Evolutionary conservation across 306 rosid species (phyloP).

Genomic region (Abrus pulchellus): DNA sequence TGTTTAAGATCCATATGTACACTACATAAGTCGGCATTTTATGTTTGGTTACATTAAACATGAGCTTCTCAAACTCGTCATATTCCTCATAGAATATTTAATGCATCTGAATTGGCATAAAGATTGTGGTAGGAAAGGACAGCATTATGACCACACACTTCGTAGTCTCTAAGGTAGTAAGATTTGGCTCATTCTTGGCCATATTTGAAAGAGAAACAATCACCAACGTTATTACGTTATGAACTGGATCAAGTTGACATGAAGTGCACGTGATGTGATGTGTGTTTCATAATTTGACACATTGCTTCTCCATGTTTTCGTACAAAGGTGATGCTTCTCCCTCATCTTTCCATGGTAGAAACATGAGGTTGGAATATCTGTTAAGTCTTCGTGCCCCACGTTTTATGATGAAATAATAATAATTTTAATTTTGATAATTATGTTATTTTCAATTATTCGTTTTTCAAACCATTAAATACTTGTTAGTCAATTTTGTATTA

Average conservation of each 20-base stretch:
- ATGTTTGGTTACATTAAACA: background rate
- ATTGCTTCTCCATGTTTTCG: background rate
- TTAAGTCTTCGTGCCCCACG: no score
- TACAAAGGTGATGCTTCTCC: no score
- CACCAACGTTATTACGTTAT: background rate
- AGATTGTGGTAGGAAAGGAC: slow-evolving; percentile 1
- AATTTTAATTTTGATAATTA: no score
- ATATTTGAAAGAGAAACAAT: background rate
- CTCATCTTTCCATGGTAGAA: no score
- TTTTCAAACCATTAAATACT: no score
- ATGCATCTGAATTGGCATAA: slow-evolving; percentile 17
- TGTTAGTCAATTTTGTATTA: no score
- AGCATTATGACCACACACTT: background rate
- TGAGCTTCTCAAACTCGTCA: background rate
- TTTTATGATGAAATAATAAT: no score
- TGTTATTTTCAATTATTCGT: no score
- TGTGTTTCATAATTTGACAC: background rate
- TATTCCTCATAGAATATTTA: background rate
- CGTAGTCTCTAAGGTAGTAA: background rate
- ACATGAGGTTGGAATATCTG: no score
- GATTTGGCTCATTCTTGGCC: background rate
- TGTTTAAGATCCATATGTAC: background rate
- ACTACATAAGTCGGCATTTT: background rate
- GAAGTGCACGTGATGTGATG: background rate
- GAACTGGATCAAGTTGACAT: no score